Evolutionary conservation across 2,329 filamentous ascomycete species (phyloP).

Genomic region (Colletotrichum tropicicola): DNA sequence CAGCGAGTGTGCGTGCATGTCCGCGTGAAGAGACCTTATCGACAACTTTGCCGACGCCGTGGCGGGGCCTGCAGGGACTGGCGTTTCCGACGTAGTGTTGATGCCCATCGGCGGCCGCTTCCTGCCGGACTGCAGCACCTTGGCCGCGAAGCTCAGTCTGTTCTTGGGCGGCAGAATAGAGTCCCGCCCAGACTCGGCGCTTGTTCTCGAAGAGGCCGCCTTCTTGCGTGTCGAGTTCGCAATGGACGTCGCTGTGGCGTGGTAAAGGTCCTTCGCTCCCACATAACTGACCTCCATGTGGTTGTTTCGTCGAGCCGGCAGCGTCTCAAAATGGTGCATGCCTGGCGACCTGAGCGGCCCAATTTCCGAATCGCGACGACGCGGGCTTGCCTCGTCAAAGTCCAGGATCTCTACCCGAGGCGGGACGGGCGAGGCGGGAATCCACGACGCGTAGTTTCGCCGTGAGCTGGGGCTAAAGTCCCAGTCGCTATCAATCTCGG

Average conservation of each 20-base stretch:
- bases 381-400: constrained; percentile 20
- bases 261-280: constrained; percentile 36
- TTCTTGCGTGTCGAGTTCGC: constrained; percentile 25
- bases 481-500: constrained; percentile 24
- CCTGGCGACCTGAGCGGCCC: constrained; percentile 22
- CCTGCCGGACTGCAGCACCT: constrained; percentile 25
- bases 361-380: constrained; percentile 28
- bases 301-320: constrained; percentile 28
- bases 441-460: constrained; percentile 22
- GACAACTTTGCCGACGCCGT: background rate
- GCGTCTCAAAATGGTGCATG: constrained; percentile 33
- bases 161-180: background rate
- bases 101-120: constrained; percentile 27
- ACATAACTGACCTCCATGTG: constrained; percentile 29
- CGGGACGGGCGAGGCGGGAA: constrained; percentile 27
- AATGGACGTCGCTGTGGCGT: constrained; percentile 34
- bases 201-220: background rate
- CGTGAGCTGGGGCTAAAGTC: constrained; percentile 22
- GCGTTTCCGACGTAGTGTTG: background rate
- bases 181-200: constrained; percentile 1
- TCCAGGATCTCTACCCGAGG: constrained; percentile 17
- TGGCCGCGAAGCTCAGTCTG: constrained; percentile 26
- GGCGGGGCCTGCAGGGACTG: background rate
- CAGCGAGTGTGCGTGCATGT: constrained; percentile 14
- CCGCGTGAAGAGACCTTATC: background rate